Conservation (phyloP, 495 filamentous ascomycete genomes). For the Talaromyces thailandensis region DNA sequence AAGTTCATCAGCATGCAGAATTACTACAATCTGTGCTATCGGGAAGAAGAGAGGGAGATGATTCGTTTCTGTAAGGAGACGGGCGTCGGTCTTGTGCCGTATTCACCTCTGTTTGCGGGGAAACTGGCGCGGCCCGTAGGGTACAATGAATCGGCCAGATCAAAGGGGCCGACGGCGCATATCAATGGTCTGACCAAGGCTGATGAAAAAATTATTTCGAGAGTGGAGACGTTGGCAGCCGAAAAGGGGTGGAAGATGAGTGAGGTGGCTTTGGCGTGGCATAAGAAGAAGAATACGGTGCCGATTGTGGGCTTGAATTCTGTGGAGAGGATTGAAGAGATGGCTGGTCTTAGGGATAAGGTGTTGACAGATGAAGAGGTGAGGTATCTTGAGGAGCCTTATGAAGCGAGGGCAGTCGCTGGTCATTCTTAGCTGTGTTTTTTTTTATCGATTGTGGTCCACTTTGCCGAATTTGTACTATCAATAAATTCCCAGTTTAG, state of each 20-base stretch:
- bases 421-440: conserved; percentile 5
- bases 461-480: neutral
- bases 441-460: neutral
- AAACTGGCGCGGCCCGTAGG: neutral
- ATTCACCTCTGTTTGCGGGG: conserved; percentile 2
- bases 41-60: conserved; percentile 67
- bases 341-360: conserved; percentile 26
- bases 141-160: neutral
- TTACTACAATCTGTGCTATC: conserved; percentile 55
- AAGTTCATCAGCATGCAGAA: conserved; percentile 64
- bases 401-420: conserved; percentile 4
- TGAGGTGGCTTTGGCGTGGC: conserved; percentile 51
- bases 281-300: conserved; percentile 1
- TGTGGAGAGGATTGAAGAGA: conserved; percentile 45
- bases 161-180: neutral
- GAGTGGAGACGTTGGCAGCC: conserved; percentile 46
- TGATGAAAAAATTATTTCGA: conserved; percentile 36
- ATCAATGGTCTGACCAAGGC: neutral
- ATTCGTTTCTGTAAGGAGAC: conserved; percentile 20
- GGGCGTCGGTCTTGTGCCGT: conserved; percentile 1
- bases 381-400: conserved; percentile 5
- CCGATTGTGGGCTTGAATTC: conserved; percentile 41
- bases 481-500: too few species aligned
- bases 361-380: conserved; percentile 2
- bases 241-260: conserved; percentile 44